A percentile compares a stretch with the other conserved stretches of the same genome.
These are phyloP conservation scores for Trichoderma breve DNA, from an alignment of 2,329 filamentous ascomycete species.

Conservation along the genomic window DNA sequence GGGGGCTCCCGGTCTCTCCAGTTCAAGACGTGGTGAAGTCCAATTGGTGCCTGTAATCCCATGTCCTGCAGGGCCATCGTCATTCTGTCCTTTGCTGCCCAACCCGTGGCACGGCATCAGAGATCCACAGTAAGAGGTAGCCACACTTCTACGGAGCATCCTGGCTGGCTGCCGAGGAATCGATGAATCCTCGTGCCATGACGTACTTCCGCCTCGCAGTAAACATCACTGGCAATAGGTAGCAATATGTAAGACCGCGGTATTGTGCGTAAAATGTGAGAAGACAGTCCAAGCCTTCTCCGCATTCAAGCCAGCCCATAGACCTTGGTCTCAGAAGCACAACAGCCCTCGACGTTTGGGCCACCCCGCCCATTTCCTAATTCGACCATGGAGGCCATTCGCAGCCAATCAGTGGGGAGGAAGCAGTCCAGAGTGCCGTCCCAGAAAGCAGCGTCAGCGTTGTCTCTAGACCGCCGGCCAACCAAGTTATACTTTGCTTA, in stretches of 20 bases:
- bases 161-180: constrained; percentile 9
- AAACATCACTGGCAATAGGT: not conserved
- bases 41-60: constrained; percentile 25
- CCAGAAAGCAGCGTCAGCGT: constrained; percentile 22
- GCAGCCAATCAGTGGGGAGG: constrained; percentile 13
- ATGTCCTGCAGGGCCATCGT: constrained; percentile 16
- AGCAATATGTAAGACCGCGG: constrained; percentile 13
- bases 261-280: not conserved
- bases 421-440: not conserved
- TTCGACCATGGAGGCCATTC: constrained; percentile 7
- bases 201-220: not conserved
- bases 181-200: not conserved
- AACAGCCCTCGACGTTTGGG: not conserved
- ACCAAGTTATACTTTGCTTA: constrained; percentile 46
- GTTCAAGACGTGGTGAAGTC: constrained; percentile 26
- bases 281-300: not conserved
- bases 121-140: constrained; percentile 11
- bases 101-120: constrained; percentile 19
- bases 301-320: not conserved
- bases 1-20: not conserved
- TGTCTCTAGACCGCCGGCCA: constrained; percentile 24
- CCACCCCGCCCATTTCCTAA: constrained; percentile 1
- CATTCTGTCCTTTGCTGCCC: constrained; percentile 28
- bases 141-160: not conserved
- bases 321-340: not conserved